Base-by-base conservation (phyloP, 257 asterid genomes). In the Solanum chiquidenum region DNA sequence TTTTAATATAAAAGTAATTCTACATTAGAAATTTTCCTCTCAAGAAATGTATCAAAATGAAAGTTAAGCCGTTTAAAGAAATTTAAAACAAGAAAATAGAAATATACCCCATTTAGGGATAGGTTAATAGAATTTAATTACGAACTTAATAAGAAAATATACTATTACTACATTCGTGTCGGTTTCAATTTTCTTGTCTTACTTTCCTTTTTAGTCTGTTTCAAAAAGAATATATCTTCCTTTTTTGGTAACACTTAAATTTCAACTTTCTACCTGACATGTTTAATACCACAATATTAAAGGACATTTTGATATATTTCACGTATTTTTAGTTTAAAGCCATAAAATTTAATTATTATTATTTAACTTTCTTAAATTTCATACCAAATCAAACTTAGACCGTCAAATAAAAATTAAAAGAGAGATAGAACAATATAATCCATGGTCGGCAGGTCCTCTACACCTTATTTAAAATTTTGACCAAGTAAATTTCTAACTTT, bases 191-290 rank as follows among this genome's bases (percentile, higher is more conserved):
- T 55, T 0, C 20, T 55, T 23, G 1, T 62, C 14, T 9, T 4
- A 62, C 6, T 62, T 62, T 62, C 0, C 18, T 64, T 64, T 64
- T n/a, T n/a, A 10, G 0, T 23, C 0, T 0, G 0, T 62, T 62
- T 62, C 0, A 4, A 62, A 62, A 23, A 9, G 1, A 9, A 62
- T 9, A 21, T 4, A 62, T 62, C 3, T 9, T 62, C 2, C 9
- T 58, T 23, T 9, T 9, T 62, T 11, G 31, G 14, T 1, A 23
- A 62, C 1, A 23, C 29, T 23, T 62, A 1, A 62, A 4, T 23
- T 1, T 20, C 6, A 62, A 62, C 6, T 62, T 62, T 62, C 3
- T 4, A 60, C 1, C 0, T 58, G 6, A 60, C 6, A 62, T 62
- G 1, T 62, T n/a, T 55, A 52, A 5, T 52, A 52, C 3, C 23